Percentiles rank a stretch among this genome's conserved stretches.
phyloP scores from a whole-genome alignment of 164 flowering plant species.

The Kingdonia uniflora region DNA sequence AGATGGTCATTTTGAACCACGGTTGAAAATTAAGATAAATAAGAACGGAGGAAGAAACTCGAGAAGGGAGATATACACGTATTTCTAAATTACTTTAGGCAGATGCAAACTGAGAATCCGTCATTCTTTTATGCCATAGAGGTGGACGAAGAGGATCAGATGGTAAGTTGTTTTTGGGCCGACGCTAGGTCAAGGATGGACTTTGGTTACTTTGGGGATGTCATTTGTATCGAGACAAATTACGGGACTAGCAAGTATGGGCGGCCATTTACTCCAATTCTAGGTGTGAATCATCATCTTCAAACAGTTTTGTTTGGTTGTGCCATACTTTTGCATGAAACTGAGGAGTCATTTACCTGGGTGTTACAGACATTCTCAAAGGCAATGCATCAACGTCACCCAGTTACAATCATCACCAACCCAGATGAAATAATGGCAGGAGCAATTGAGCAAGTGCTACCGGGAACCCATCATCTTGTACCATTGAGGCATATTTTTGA shows the following conservation, averaged over 20 bases:
- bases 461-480: conserved; percentile 13
- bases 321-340: conserved; percentile 11
- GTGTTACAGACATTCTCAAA: conserved; percentile 12
- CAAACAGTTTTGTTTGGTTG: conserved; percentile 15
- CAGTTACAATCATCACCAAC: conserved; percentile 10
- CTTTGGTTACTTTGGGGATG: conserved; percentile 16
- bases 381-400: conserved; percentile 12
- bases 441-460: conserved; percentile 12
- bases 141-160: conserved; percentile 15
- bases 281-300: conserved; percentile 14
- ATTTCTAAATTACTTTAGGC: conserved; percentile 12
- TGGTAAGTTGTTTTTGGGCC: conserved; percentile 14
- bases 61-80: conserved; percentile 11
- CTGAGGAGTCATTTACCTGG: conserved; percentile 14
- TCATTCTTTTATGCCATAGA: conserved; percentile 14
- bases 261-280: conserved; percentile 14
- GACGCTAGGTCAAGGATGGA: conserved; percentile 14
- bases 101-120: conserved; percentile 14
- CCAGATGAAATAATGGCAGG: conserved; percentile 14
- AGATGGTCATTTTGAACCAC: conserved; percentile 9
- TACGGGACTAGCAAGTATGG: conserved; percentile 12
- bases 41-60: conserved; percentile 13
- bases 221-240: conserved; percentile 8
- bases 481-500: conserved; percentile 10
- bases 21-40: neutral